Conservation (phyloP, 2,329 filamentous ascomycete species). For the Trematosphaeria pertusa region DNA sequence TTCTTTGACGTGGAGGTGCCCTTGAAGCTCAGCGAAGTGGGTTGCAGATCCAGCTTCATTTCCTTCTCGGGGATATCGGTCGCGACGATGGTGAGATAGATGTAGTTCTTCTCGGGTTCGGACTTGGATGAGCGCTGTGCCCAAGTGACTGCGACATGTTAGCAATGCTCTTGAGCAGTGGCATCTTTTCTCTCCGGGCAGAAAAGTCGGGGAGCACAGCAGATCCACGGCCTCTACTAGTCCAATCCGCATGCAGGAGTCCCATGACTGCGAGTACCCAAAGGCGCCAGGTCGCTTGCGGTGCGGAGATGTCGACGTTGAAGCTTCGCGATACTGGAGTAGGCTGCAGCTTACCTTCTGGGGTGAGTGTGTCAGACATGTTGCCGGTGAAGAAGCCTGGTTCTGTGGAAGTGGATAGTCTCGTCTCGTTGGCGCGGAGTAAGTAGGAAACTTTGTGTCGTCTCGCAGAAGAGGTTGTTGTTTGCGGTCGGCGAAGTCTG, state of each 20-base stretch:
- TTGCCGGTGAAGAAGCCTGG: conserved; percentile 13
- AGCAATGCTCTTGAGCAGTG: conserved; percentile 16
- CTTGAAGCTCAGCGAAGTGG: conserved; percentile 78
- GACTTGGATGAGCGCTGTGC: conserved; percentile 88
- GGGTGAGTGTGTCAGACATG: conserved; percentile 45
- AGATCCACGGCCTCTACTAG: too few relatives aligned
- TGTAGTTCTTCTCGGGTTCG: conserved; percentile 87
- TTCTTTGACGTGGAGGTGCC: conserved; percentile 86
- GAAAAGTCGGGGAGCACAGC: background rate
- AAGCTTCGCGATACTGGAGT: conserved; percentile 12
- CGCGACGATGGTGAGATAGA: conserved; percentile 91
- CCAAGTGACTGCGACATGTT: conserved; percentile 78
- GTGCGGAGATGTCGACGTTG: background rate
- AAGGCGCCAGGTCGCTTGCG: conserved; percentile 3
- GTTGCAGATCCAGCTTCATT: conserved; percentile 83
- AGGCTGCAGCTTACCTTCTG: conserved; percentile 50
- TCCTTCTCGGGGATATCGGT: conserved; percentile 79
- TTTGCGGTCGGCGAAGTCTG: conserved; percentile 23
- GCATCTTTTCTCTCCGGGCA: background rate
- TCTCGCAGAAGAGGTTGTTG: conserved; percentile 26
- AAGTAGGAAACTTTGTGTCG: too few relatives aligned
- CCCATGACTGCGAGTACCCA: conserved; percentile 1
- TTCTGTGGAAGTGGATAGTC: too few relatives aligned
- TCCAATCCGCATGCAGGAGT: too few relatives aligned
- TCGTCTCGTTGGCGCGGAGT: too few relatives aligned